phyloP scores from a whole-genome alignment of 164 flowering plant genomes.

The Magnolia changhungtana region DNA sequence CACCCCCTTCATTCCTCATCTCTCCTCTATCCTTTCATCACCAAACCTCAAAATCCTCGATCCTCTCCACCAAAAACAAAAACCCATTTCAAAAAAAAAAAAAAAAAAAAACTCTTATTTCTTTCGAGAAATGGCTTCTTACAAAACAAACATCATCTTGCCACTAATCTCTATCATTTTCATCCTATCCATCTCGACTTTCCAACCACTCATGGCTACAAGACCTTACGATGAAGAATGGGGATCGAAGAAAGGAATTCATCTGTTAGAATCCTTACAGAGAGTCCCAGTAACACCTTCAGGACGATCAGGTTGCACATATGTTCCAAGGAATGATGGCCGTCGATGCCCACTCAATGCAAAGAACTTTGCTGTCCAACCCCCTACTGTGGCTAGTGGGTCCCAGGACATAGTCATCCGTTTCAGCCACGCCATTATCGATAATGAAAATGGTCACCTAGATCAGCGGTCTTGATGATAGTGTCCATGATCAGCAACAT shows the following conservation, averaged over 20 bases:
- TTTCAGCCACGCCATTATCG: no score
- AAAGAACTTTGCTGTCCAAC: neutral
- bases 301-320: neutral
- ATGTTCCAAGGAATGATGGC: neutral
- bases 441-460: neutral
- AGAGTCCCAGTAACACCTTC: neutral
- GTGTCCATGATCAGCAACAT: no score
- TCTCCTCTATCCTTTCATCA: no score
- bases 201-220: neutral
- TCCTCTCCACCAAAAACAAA: no score
- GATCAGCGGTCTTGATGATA: neutral
- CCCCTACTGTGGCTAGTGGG: neutral
- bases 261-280: neutral
- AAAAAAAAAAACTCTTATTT: no score
- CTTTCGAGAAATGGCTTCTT: neutral
- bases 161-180: neutral
- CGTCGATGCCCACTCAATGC: neutral
- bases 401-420: no score
- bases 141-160: neutral
- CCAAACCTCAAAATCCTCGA: no score
- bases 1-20: no score
- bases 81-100: no score
- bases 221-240: neutral
- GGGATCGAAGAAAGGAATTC: neutral
- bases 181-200: neutral